Evolutionary conservation across 164 flowering plant species (phyloP).

Genomic region (Pachysandra terminalis): DNA sequence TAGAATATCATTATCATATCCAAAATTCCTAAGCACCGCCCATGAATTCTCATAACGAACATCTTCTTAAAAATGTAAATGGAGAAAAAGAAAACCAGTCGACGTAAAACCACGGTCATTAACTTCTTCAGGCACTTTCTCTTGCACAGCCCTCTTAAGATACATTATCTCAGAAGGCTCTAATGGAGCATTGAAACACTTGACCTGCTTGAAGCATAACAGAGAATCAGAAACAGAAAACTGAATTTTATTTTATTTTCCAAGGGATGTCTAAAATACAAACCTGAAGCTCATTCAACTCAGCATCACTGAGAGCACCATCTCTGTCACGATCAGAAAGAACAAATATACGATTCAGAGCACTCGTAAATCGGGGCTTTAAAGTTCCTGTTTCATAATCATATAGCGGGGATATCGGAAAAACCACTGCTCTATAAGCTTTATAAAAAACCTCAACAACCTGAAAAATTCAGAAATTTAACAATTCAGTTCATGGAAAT

Average conservation of each 20-base stretch:
- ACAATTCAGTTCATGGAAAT: neutral
- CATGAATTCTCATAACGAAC: slow-evolving; percentile 97
- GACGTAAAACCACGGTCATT: slow-evolving; percentile 84
- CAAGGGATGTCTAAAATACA: neutral
- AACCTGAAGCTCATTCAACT: slow-evolving; percentile 91
- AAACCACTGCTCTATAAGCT: slow-evolving; percentile 89
- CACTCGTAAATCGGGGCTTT: slow-evolving; percentile 61
- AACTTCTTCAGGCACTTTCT: slow-evolving; percentile 86
- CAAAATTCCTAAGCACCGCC: slow-evolving; percentile 97
- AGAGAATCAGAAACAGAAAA: neutral
- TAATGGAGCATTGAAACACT: slow-evolving; percentile 92
- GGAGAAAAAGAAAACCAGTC: slow-evolving; percentile 90
- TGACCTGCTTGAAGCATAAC: slow-evolving; percentile 53
- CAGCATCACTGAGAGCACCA: slow-evolving; percentile 68
- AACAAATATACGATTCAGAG: slow-evolving; percentile 65
- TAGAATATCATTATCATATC: slow-evolving; percentile 85
- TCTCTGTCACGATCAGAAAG: slow-evolving; percentile 72
- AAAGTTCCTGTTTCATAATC: slow-evolving; percentile 64
- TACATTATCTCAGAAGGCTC: slow-evolving; percentile 88
- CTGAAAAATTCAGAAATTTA: slow-evolving; percentile 33
- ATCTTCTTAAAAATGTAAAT: slow-evolving; percentile 92
- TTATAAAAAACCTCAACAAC: slow-evolving; percentile 94
- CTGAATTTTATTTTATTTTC: neutral
- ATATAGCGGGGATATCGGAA: slow-evolving; percentile 68
- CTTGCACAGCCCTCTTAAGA: slow-evolving; percentile 92